Evolutionary conservation across 257 asterid species (phyloP).

Genomic region (Lithospermum erythrorhizon): DNA sequence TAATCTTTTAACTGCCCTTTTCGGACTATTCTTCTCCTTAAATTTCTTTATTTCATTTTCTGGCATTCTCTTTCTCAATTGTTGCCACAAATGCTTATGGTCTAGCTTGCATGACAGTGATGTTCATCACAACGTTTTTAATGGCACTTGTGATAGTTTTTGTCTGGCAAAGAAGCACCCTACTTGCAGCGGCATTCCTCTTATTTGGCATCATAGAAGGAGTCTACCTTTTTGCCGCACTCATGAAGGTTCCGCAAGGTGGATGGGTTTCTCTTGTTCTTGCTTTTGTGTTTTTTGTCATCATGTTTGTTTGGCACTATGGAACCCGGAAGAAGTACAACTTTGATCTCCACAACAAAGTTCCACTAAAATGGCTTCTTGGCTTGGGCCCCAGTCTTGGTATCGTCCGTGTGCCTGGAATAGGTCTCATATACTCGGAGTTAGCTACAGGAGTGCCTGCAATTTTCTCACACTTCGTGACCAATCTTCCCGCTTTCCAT

Average conservation of each 20-base stretch:
- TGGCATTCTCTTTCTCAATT: not conserved
- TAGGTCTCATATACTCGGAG: constrained; percentile 46
- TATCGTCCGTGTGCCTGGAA: constrained; percentile 51
- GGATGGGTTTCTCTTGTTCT: constrained; percentile 32
- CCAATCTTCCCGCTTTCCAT: constrained; percentile 60
- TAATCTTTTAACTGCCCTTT: no score
- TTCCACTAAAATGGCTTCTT: constrained; percentile 37
- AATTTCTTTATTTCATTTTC: not conserved
- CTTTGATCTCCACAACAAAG: constrained; percentile 37
- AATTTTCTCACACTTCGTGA: constrained; percentile 45
- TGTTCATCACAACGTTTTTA: constrained; percentile 82
- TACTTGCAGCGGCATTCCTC: constrained; percentile 48
- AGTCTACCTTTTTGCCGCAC: constrained; percentile 24
- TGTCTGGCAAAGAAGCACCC: constrained; percentile 59
- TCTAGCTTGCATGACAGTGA: constrained; percentile 85
- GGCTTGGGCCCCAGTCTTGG: constrained; percentile 47
- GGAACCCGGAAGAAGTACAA: constrained; percentile 28
- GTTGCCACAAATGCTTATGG: constrained; percentile 36
- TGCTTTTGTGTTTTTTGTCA: constrained; percentile 16
- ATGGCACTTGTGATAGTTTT: constrained; percentile 83
- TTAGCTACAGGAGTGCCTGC: constrained; percentile 53
- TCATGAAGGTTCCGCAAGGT: constrained; percentile 24
- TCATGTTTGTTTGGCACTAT: constrained; percentile 32
- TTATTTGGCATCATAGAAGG: constrained; percentile 57
- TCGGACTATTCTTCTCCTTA: no score